Base-by-base conservation (phyloP, 257 asterid species). In the Prunella vulgaris region DNA sequence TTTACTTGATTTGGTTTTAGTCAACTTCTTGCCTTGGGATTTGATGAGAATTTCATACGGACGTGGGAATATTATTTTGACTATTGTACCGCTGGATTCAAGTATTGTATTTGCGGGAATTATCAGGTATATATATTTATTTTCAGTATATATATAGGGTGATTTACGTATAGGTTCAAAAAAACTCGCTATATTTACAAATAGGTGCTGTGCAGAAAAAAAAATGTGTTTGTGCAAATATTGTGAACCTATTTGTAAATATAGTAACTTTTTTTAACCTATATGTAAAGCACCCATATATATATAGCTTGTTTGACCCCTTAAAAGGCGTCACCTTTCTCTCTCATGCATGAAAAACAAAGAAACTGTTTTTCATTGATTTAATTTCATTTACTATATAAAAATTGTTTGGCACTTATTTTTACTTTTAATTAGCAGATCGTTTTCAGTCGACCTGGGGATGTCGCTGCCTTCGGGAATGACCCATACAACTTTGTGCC, bases 1-100 rank as follows among this genome's bases (percentile, higher is more conserved):
- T n/a, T n/a, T n/a, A n/a, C n/a, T n/a, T n/a, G n/a, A n/a, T n/a
- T n/a, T 21, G 5, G 5, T 56, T 14, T 57, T 21, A 86, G 95
- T 71, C n/a, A 84, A 81, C 74, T 88, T 64, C 60, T 58, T 5
- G 81, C 44, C 10, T 57, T 84, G 72, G 88, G 90, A 42, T 88
- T 88, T 62, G 77, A 84, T 20, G 80, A 88, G 51, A 88, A 82
- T 81, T 88, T 88, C 87, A 79, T 86, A 54, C 61, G 93, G 42
- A 84, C 89, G 2, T 86, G 92, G 92, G 92, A 86, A 71, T 88
- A 86, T 78, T 88, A 86, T 70, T 81, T 84, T 28, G 87, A 86
- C 74, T 88, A 81, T 40, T 72, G 68, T 56, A 85, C 85, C 14
- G 86, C 93, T 37, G 96, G 87, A 70, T 86, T 84, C 49, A 86